Evolutionary conservation across 495 filamentous ascomycete genomes (phyloP), one percentile per base, ranked within the genome.

Genomic region (Letharia columbiana): DNA sequence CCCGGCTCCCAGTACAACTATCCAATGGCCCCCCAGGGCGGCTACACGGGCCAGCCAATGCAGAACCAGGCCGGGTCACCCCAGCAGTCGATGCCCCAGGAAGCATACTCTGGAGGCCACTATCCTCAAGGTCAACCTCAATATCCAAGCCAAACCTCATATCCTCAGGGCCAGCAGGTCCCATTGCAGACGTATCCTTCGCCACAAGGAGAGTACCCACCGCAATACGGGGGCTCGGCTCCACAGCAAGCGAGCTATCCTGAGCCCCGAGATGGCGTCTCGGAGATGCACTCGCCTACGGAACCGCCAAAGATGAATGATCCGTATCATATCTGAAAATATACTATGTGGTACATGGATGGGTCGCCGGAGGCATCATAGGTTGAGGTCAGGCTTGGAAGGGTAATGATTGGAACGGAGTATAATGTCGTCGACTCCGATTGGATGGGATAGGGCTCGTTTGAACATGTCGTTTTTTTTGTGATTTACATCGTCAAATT

Each of bases 71-170:
- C 8, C 33, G 57, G 57, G 52, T 18, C 42, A 50, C 17, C 47
- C 39, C 63, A 41, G 17, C 63, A 47, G 40, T 9, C 63, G 17
- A 44, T 45, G 59, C 1, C 59, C 40, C 59, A 44, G 33, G 59
- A 20, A 9, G 39, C 10, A 31, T 61, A 61, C n/a, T 10, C 59
- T 4, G 40, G n/a, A 10, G 33, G 54, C 54, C 63, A 65, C 18
- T 65, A 65, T 10, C 31, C 54, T n/a, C 74, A 65, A 44, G 41
- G 41, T 37, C 54, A 65, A 42, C 12, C 52, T 35, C 23, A 56
- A 33, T 56, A 56, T 56, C 12, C 52, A 13, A 56, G 5, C 52
- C 52, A 31, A 35, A 17, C 52, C 28, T 18, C 31, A 17, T 56
- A 56, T 35, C 52, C 52, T 18, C 52, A 56, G 31, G 52, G 11